These are phyloP conservation scores for Basidiobolus heterosporus DNA, from an alignment of 371 early-diverging fungal genomes.

Conservation along the genomic window DNA sequence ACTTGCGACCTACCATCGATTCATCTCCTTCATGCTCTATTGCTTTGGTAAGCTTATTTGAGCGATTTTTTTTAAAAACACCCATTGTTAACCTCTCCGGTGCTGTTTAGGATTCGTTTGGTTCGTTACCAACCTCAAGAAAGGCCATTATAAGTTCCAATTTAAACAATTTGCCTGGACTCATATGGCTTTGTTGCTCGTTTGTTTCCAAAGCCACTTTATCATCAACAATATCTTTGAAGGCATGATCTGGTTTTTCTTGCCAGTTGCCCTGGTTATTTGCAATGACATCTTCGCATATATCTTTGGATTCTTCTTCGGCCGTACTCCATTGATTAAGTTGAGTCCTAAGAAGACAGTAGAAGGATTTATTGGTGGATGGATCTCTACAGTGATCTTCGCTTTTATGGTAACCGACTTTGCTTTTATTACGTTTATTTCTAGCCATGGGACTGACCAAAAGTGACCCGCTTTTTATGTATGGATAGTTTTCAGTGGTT, in stretches of 20 bases:
- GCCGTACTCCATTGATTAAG: slow-evolving; percentile 80
- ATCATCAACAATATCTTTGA: slow-evolving; percentile 92
- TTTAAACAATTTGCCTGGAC: slow-evolving; percentile 91
- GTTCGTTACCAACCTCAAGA: slow-evolving; percentile 84
- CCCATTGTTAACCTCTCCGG: too few relatives aligned
- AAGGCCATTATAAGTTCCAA: slow-evolving; percentile 75
- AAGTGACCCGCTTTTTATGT: too few relatives aligned
- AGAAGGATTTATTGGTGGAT: slow-evolving; percentile 96
- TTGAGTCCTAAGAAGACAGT: slow-evolving; percentile 98
- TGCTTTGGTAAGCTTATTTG: slow-evolving; percentile 33
- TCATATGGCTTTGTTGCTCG: slow-evolving; percentile 82
- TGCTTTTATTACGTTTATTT: too few relatives aligned
- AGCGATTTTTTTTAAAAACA: too few relatives aligned
- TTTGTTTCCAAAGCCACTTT: slow-evolving; percentile 79
- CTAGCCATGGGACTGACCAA: too few relatives aligned
- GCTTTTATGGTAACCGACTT: too few relatives aligned
- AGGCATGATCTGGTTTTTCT: slow-evolving; percentile 92
- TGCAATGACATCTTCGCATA: slow-evolving; percentile 97
- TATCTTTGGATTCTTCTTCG: slow-evolving; percentile 86
- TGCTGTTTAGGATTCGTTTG: slow-evolving; percentile 56
- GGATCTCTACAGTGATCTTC: slow-evolving; percentile 58
- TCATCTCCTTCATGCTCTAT: slow-evolving; percentile 82
- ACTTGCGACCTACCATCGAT: slow-evolving; percentile 82
- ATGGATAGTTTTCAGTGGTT: slow-evolving; percentile 20
- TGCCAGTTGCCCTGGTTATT: slow-evolving; percentile 84